phyloP scores from a whole-genome alignment of 768 basidiomycete species.

The Mycena alexandri region DNA sequence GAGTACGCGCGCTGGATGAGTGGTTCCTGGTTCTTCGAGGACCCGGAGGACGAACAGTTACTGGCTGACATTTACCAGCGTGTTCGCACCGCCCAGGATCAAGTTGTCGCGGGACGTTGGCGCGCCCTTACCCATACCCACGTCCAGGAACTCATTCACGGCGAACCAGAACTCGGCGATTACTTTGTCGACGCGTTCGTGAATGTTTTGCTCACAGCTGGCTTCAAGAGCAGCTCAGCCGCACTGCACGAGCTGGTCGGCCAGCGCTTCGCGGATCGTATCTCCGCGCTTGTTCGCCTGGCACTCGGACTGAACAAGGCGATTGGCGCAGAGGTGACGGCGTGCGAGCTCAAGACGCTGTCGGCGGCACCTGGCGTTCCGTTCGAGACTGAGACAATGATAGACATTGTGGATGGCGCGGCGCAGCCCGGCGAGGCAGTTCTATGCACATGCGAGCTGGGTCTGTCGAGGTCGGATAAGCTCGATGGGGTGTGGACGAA shows the following conservation, averaged over 20 bases:
- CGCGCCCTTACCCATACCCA: constrained; percentile 66
- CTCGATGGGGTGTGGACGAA: constrained; percentile 61
- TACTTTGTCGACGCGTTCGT: constrained; percentile 55
- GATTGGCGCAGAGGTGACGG: constrained; percentile 70
- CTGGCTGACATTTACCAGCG: constrained; percentile 57
- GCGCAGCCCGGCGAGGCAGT: constrained; percentile 48
- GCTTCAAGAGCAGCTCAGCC: constrained; percentile 45
- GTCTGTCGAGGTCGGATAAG: constrained; percentile 57
- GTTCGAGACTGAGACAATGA: constrained; percentile 60
- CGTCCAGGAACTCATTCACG: constrained; percentile 53
- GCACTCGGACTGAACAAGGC: constrained; percentile 67
- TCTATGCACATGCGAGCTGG: constrained; percentile 71
- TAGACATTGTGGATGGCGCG: constrained; percentile 39
- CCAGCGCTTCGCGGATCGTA: constrained; percentile 57
- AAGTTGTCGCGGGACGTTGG: constrained; percentile 68
- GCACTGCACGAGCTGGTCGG: constrained; percentile 55
- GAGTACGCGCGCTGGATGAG: constrained; percentile 65
- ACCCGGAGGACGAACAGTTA: constrained; percentile 60
- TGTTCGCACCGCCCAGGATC: constrained; percentile 60
- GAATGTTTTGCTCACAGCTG: constrained; percentile 57
- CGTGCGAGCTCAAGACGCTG: constrained; percentile 66
- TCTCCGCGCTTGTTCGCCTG: constrained; percentile 56
- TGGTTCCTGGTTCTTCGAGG: constrained; percentile 64
- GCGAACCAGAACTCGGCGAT: constrained; percentile 50
- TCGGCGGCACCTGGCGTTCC: constrained; percentile 56